phyloP scores from a whole-genome alignment of 1,284 basidiomycete genomes.

The Schizopora paradoxa region DNA sequence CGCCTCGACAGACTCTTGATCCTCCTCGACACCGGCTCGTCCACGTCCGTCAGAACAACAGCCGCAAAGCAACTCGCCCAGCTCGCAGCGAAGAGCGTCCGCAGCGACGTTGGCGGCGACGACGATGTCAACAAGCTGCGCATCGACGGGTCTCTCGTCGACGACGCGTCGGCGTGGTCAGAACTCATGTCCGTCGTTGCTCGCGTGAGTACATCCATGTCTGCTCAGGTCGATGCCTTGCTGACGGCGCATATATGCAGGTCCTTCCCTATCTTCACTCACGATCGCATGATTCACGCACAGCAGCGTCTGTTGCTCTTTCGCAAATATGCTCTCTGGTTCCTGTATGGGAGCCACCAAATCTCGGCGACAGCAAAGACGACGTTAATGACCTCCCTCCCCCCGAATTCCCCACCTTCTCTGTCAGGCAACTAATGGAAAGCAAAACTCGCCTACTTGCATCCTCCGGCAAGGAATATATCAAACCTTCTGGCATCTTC shows the following conservation, averaged over 20 bases:
- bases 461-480: slow-evolving; percentile 85
- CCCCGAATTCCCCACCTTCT: slow-evolving; percentile 67
- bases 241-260: slow-evolving; percentile 39
- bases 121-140: slow-evolving; percentile 65
- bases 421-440: slow-evolving; percentile 68
- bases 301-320: slow-evolving; percentile 78
- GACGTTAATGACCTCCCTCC: slow-evolving; percentile 28
- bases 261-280: slow-evolving; percentile 86
- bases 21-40: slow-evolving; percentile 87
- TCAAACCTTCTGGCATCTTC: slow-evolving; percentile 62
- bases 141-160: slow-evolving; percentile 46
- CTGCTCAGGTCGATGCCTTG: slow-evolving; percentile 6
- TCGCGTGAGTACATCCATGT: slow-evolving; percentile 48
- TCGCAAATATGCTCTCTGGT: slow-evolving; percentile 82
- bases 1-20: slow-evolving; percentile 91
- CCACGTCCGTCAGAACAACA: slow-evolving; percentile 77
- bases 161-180: slow-evolving; percentile 69
- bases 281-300: slow-evolving; percentile 81
- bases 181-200: slow-evolving; percentile 81
- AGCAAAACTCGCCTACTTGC: slow-evolving; percentile 76
- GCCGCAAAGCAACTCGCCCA: slow-evolving; percentile 92
- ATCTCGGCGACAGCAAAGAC: slow-evolving; percentile 25
- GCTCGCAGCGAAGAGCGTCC: slow-evolving; percentile 77
- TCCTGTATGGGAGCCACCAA: slow-evolving; percentile 71
- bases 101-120: slow-evolving; percentile 76